A percentile compares a stretch with the other conserved stretches of the same genome.
These are phyloP conservation scores for Angomonas deanei DNA, from an alignment of 208 protist species.

Conservation along the genomic window DNA sequence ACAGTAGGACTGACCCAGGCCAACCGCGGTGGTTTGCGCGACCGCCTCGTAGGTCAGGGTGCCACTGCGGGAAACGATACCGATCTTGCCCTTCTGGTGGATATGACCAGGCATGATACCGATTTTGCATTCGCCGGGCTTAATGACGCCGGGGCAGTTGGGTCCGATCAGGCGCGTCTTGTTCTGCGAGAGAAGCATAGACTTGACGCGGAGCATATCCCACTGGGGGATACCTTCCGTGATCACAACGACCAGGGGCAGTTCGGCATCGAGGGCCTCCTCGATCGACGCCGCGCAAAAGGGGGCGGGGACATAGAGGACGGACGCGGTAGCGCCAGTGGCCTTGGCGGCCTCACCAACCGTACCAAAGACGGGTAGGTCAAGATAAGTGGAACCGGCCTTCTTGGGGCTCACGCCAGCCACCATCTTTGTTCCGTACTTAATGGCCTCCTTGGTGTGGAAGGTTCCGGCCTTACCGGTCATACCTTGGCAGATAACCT, in stretches of 20 bases:
- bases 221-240: slow-evolving; percentile 99
- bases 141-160: slow-evolving; percentile 98
- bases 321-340: slow-evolving; percentile 93
- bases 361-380: slow-evolving; percentile 94
- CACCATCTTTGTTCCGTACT: slow-evolving; percentile 98
- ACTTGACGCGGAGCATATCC: slow-evolving; percentile 96
- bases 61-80: slow-evolving; percentile 98
- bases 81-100: slow-evolving; percentile 97
- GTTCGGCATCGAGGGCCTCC: slow-evolving; percentile 96
- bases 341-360: slow-evolving; percentile 84
- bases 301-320: slow-evolving; percentile 98
- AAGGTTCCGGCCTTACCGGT: slow-evolving; percentile 98
- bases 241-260: slow-evolving; percentile 97
- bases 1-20: slow-evolving; percentile 95
- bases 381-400: slow-evolving; percentile 92
- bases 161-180: slow-evolving; percentile 96
- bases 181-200: slow-evolving; percentile 87
- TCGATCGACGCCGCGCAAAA: slow-evolving; percentile 93
- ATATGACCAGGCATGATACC: slow-evolving; percentile 99
- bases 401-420: slow-evolving; percentile 97
- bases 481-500: slow-evolving; percentile 98
- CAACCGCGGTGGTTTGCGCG: slow-evolving; percentile 95
- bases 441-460: slow-evolving; percentile 96
- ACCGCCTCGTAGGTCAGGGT: slow-evolving; percentile 99
- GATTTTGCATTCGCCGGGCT: slow-evolving; percentile 99